Evolutionary conservation across 1,284 basidiomycete genomes (phyloP).

Genomic region (Dichomitus squalens): DNA sequence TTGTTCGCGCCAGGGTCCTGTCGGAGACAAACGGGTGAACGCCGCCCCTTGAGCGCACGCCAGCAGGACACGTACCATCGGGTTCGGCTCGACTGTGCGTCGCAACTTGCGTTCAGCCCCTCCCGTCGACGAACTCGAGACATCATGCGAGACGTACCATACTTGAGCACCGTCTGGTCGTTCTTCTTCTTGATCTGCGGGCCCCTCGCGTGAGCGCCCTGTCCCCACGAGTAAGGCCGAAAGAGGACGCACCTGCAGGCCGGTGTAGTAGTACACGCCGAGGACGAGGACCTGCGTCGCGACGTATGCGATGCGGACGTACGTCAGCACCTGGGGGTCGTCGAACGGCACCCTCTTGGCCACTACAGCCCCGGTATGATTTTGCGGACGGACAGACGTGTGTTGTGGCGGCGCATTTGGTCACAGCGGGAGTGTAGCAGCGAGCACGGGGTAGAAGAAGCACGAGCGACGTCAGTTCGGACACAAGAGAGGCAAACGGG

Average conservation of each 20-base stretch:
- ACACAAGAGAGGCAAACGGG: not conserved
- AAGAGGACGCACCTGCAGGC: constrained; percentile 54
- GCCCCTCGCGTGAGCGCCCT: not conserved
- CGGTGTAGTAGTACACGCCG: constrained; percentile 76
- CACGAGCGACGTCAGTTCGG: constrained; percentile 8
- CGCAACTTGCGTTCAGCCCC: not conserved
- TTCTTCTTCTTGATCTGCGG: constrained; percentile 90
- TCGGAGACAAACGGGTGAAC: not conserved
- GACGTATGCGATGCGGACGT: constrained; percentile 87
- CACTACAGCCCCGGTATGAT: constrained; percentile 47
- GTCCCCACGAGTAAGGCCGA: not conserved
- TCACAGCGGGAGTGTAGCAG: not conserved
- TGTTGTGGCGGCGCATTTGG: constrained; percentile 9
- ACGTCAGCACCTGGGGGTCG: constrained; percentile 80
- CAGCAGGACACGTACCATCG: constrained; percentile 53
- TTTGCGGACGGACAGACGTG: not conserved
- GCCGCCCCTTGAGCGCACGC: not conserved
- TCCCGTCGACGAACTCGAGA: not conserved
- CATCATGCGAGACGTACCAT: constrained; percentile 54
- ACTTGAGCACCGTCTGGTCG: constrained; percentile 95
- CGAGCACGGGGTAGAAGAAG: constrained; percentile 28
- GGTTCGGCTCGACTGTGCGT: constrained; percentile 57
- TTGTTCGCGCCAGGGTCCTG: constrained; percentile 76
- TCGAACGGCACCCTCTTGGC: constrained; percentile 92
- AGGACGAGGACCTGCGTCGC: constrained; percentile 72